Evolutionary conservation across 2,329 filamentous ascomycete genomes (phyloP).

Genomic region (Xylaria sp.): DNA sequence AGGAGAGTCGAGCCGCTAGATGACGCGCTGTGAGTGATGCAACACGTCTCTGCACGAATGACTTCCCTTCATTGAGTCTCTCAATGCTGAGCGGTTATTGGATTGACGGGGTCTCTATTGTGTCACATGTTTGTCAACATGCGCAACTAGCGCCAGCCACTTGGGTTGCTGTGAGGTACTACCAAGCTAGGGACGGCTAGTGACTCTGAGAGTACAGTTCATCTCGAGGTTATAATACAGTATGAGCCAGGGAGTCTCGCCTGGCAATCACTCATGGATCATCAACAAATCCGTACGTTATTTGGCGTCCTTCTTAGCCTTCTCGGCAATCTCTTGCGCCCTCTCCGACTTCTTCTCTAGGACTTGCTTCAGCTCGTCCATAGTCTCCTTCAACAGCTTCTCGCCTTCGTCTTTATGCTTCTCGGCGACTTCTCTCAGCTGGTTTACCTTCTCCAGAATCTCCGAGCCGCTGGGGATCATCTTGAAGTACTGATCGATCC

Average conservation of each 20-base stretch:
- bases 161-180: background rate
- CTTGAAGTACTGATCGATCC: constrained; percentile 71
- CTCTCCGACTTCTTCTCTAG: constrained; percentile 68
- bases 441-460: constrained; percentile 72
- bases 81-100: too few species aligned
- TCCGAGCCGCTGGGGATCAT: constrained; percentile 73
- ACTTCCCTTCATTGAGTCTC: too few species aligned
- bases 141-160: too few species aligned
- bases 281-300: constrained; percentile 38
- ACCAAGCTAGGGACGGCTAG: background rate
- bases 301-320: constrained; percentile 62
- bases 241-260: background rate
- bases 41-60: too few species aligned
- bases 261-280: background rate
- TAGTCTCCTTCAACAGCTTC: constrained; percentile 74
- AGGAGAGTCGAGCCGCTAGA: too few species aligned
- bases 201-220: constrained; percentile 1
- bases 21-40: too few species aligned
- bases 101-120: too few species aligned
- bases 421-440: constrained; percentile 72
- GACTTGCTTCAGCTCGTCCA: constrained; percentile 73
- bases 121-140: too few species aligned
- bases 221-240: background rate
- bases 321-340: constrained; percentile 68
- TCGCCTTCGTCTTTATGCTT: constrained; percentile 77